A percentile compares a stretch with the other conserved stretches of the same genome.
These are phyloP conservation scores for Chaetomium globosum DNA, from an alignment of 2,329 filamentous ascomycete genomes.

Conservation along the genomic window DNA sequence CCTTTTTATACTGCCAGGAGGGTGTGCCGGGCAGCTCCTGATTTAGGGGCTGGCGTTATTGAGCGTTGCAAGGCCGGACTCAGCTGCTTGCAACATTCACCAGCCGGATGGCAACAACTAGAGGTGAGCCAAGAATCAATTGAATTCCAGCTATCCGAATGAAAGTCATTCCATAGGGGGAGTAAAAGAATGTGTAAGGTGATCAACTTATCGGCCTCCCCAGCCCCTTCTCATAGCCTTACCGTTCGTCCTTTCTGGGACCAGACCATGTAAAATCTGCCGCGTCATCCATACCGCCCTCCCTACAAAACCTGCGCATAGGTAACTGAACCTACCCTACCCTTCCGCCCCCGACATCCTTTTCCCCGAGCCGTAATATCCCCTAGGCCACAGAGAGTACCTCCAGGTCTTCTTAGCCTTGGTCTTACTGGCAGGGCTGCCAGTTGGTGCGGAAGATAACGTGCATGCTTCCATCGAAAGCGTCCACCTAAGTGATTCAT, in stretches of 20 bases:
- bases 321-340: neutral
- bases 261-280: neutral
- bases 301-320: neutral
- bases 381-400: neutral
- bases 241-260: neutral
- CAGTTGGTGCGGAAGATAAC: conserved; percentile 37
- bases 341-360: neutral
- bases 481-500: conserved; percentile 34
- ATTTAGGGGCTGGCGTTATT: neutral
- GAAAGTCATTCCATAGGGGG: neutral
- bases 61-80: neutral
- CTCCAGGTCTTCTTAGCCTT: too few relatives aligned
- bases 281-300: neutral
- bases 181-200: conserved; percentile 1
- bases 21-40: too few relatives aligned
- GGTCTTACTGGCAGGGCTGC: conserved; percentile 26
- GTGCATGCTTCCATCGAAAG: conserved; percentile 38
- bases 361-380: conserved; percentile 1
- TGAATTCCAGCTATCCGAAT: conserved; percentile 16
- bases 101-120: conserved; percentile 5
- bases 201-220: neutral
- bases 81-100: conserved; percentile 13
- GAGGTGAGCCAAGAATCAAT: conserved; percentile 6
- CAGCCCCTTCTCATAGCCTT: neutral
- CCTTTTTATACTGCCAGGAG: too few relatives aligned